These are phyloP conservation scores for Mortierella claussenii DNA, from an alignment of 192 early-diverging fungal species.

Conservation along the genomic window DNA sequence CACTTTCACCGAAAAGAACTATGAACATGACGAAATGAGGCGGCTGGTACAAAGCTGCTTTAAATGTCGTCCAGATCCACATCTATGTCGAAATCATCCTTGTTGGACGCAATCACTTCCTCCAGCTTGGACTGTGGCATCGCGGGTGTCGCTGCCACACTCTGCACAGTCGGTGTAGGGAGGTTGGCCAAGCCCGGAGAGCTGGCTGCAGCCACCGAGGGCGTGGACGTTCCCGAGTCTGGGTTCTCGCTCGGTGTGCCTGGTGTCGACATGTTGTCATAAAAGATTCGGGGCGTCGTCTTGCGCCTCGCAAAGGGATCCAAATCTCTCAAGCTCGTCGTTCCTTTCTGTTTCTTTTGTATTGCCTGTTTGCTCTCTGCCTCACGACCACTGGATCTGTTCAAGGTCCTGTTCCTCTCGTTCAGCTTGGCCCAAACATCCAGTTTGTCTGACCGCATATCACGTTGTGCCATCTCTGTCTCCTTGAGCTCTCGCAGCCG, in stretches of 20 bases:
- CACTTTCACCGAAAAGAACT: background rate
- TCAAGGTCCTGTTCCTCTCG: slow-evolving; percentile 62
- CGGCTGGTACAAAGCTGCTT: background rate
- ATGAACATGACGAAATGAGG: background rate
- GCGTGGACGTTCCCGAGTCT: slow-evolving; percentile 12
- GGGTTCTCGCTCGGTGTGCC: slow-evolving; percentile 13
- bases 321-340: slow-evolving; percentile 14
- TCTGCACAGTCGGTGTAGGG: slow-evolving; percentile 7
- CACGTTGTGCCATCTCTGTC: slow-evolving; percentile 23
- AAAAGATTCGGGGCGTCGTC: slow-evolving; percentile 47
- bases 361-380: slow-evolving; percentile 45
- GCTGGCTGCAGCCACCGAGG: background rate
- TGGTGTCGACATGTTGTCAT: slow-evolving; percentile 30
- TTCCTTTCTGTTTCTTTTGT: slow-evolving; percentile 35
- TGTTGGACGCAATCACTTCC: slow-evolving; percentile 37
- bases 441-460: slow-evolving; percentile 47
- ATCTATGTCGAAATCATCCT: slow-evolving; percentile 45
- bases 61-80: slow-evolving; percentile 40
- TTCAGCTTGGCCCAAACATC: slow-evolving; percentile 66
- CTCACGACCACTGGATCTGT: slow-evolving; percentile 56
- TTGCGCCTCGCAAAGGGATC: slow-evolving; percentile 55
- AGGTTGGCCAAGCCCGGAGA: background rate
- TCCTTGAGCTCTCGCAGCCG: slow-evolving; percentile 50
- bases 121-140: slow-evolving; percentile 42
- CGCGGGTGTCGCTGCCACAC: slow-evolving; percentile 32